Base-by-base conservation (phyloP, 2,329 filamentous ascomycete species). In the Rhynchosporium graminicola region DNA sequence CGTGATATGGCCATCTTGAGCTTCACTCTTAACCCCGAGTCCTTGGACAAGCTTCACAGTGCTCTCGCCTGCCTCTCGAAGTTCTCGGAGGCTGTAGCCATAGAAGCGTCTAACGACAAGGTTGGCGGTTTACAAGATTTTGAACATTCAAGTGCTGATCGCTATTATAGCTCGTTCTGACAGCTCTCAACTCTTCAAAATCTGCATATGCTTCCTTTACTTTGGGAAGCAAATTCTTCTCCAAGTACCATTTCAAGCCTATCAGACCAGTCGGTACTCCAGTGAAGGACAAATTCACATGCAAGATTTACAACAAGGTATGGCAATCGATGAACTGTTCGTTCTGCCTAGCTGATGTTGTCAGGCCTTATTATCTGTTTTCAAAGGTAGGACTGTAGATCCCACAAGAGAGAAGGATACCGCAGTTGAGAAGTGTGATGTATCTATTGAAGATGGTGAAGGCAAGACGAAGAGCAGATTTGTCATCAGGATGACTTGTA, bases 151-250 rank as follows among this genome's bases (percentile, higher is more conserved):
- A 51, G 54, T 56, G 40, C 59, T 62, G 12, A 61, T 57, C 13
- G 5, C 36, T 36, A 9, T 4, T 38, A 28, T 65, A 91, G 90
- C 82, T 94, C 67, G 81, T 87, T 4, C 80, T 94, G 60, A 91
- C 89, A 13, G 86, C 90, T 13, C 79, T 94, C 66, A 94, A 94
- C 74, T 83, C 84, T n/a, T 91, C 90, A 61, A 91, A 91, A 72
- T 91, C 90, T 3, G 89, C 89, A 20, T 93, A 93, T 74, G 87
- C 88, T 31, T 88, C 87, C 63, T 87, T 92, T 70, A 83, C 83
- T 7, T 85, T 87, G 48, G 82, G 84, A 46, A 83, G 79, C 67
- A 82, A 84, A 45, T 93, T 93, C 78, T 92, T 92, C 76, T 83
- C 87, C 6, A 83, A 82, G 42, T 94, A 92, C 75, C 82, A 84